Percentiles rank a stretch among this genome's conserved stretches.
These are phyloP conservation scores for Viola pubescens DNA, from an alignment of 441 rosid genomes.

Conservation along the genomic window DNA sequence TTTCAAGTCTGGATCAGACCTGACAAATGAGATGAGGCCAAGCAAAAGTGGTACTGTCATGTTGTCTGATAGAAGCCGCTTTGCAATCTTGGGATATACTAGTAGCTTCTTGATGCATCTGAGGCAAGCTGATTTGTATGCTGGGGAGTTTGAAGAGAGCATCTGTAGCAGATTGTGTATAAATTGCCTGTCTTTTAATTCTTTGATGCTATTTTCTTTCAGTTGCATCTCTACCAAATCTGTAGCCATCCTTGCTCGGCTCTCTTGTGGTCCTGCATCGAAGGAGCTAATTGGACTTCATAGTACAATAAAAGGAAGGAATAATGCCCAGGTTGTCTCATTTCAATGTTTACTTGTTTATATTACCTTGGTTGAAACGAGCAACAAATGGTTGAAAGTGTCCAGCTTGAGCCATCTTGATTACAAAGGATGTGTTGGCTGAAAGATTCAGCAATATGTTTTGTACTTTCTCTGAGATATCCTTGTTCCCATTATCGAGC, in stretches of 20 bases:
- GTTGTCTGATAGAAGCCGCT: constrained; percentile 30
- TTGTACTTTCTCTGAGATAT: constrained; percentile 28
- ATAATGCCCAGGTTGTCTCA: not conserved
- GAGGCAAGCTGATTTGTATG: constrained; percentile 33
- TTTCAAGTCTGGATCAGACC: constrained; percentile 29
- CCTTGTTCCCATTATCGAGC: constrained; percentile 22
- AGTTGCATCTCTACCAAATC: constrained; percentile 38
- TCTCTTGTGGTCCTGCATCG: constrained; percentile 33
- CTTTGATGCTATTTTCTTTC: constrained; percentile 24
- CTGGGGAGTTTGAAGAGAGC: constrained; percentile 38
- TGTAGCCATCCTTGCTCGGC: constrained; percentile 39
- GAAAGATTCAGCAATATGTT: constrained; percentile 37
- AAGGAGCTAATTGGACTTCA: constrained; percentile 6
- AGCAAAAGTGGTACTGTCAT: constrained; percentile 33
- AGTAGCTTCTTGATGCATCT: constrained; percentile 39
- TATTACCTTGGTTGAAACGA: constrained; percentile 39
- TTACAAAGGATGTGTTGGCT: constrained; percentile 34
- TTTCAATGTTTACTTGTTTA: not conserved
- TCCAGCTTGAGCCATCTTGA: constrained; percentile 47
- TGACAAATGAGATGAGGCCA: constrained; percentile 25
- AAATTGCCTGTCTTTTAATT: constrained; percentile 34
- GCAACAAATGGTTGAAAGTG: constrained; percentile 32
- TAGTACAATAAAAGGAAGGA: not conserved
- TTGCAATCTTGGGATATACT: constrained; percentile 27
- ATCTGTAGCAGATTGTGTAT: constrained; percentile 32